Evolutionary conservation across 495 filamentous ascomycete species (phyloP).

Genomic region (Podospora appendiculata): DNA sequence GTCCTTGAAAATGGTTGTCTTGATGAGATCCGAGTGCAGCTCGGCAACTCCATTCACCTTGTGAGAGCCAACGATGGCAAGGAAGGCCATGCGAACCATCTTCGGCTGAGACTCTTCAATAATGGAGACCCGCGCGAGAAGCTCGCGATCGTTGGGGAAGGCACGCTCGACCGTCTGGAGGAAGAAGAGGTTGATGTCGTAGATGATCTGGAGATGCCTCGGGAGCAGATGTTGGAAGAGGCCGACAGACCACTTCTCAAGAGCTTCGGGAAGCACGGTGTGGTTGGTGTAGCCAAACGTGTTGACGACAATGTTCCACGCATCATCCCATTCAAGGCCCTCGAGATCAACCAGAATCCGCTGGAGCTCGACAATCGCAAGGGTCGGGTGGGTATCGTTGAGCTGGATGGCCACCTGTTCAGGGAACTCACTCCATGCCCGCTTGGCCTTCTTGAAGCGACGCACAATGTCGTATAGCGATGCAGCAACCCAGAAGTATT

Average conservation of each 20-base stretch:
- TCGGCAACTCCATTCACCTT: conserved; percentile 99
- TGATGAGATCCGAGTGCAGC: conserved; percentile 92
- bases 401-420: conserved; percentile 96
- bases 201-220: conserved; percentile 94
- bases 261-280: conserved; percentile 90
- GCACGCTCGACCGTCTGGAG: conserved; percentile 78
- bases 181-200: conserved; percentile 95
- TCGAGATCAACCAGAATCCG: conserved; percentile 86
- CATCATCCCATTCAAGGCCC: conserved; percentile 87
- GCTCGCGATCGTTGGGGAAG: conserved; percentile 83
- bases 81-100: conserved; percentile 93
- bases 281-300: conserved; percentile 96
- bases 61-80: conserved; percentile 95
- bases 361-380: conserved; percentile 92
- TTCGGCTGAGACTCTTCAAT: conserved; percentile 97
- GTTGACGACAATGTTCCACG: conserved; percentile 67
- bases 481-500: conserved; percentile 99
- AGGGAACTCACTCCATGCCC: conserved; percentile 84
- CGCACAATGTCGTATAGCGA: conserved; percentile 94
- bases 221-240: conserved; percentile 88
- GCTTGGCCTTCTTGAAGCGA: conserved; percentile 93
- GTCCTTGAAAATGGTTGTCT: conserved; percentile 98
- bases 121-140: conserved; percentile 80
- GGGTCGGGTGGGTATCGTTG: conserved; percentile 94
- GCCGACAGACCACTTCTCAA: conserved; percentile 98